Base-by-base conservation (phyloP, 176 grass and related monocot genomes). In the Panicum miliaceum region DNA sequence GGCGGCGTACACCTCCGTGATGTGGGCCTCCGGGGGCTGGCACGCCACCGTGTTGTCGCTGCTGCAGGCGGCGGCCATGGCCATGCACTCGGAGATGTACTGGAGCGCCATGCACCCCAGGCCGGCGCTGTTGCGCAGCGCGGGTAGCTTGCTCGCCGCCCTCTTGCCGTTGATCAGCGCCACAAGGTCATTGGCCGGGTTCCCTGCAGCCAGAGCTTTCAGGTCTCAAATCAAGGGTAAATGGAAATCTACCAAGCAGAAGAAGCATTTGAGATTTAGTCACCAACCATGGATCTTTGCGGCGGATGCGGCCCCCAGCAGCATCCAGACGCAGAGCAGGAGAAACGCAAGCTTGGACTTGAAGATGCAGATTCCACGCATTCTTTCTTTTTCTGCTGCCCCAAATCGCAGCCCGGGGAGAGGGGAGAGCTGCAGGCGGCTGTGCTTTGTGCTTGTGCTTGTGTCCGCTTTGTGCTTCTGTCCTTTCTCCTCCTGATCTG, bases 61-160 rank as follows among this genome's bases (percentile, higher is more conserved):
- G 66, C 41, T 86, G 88, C 90, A 97, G 27, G 38, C 8, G n/a
- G 45, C 40, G 62, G 5, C 32, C 34, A 5, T 81, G 71, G 26
- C 51, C 46, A 79, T 76, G 91, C 96, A 98, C 23, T 88, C 86
- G 34, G 85, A 56, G 65, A 98, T 82, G 76, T 86, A 91, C 72
- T 98, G 93, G 58, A 98, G 73, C 20, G 96, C 96, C 96, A 95
- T 98, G 91, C 96, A 98, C 2, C 93, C 96, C 13, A 98, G 85
- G 14, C 93, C 96, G 0, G 86, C 63, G 73, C 88, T 98, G 77
- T 81, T 86, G n/a, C 69, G 80, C 47, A 98, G 90, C 26, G 84
- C 70, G 8, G 82, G 82, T 20, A 95, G 85, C 66, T 87, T 95
- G 47, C 13, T 76, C 60, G 82, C 84, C 59, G 89, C 91, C 77